A percentile compares a stretch with the other conserved stretches of the same genome.
phyloP scores from a whole-genome alignment of 768 basidiomycete species.

The Peribolospora baueri region DNA sequence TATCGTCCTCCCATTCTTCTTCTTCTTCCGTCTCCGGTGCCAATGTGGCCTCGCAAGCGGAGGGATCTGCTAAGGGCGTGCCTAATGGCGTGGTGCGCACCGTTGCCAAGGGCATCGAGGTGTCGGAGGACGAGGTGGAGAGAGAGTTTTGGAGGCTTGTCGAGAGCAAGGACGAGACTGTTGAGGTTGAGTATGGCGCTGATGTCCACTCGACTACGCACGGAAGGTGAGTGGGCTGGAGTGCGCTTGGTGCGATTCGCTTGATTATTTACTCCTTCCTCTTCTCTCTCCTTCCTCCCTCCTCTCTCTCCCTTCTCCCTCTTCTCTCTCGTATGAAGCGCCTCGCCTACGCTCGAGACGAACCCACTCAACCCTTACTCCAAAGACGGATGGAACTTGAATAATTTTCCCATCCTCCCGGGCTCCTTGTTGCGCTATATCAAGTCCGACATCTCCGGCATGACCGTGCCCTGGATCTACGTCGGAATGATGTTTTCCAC shows the following conservation, averaged over 20 bases:
- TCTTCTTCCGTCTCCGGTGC: neutral
- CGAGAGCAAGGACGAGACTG: constrained; percentile 64
- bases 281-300: constrained; percentile 1
- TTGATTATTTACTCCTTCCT: neutral
- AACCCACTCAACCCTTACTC: constrained; percentile 70
- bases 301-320: neutral
- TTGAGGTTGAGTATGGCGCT: constrained; percentile 98
- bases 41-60: neutral
- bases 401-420: constrained; percentile 65
- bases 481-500: constrained; percentile 98
- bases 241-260: neutral
- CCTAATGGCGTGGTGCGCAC: constrained; percentile 19
- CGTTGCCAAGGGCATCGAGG: constrained; percentile 19
- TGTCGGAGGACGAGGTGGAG: constrained; percentile 83
- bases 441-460: constrained; percentile 95
- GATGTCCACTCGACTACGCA: constrained; percentile 94
- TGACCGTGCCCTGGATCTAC: constrained; percentile 99
- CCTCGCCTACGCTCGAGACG: constrained; percentile 83
- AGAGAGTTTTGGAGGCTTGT: constrained; percentile 92
- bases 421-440: constrained; percentile 89
- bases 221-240: constrained; percentile 42
- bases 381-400: constrained; percentile 87
- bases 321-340: constrained; percentile 27
- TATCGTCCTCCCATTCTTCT: constrained; percentile 7
- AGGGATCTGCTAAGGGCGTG: too few species aligned